Conservation (phyloP, 345 rosid genomes). For the Syzygium jambos region DNA sequence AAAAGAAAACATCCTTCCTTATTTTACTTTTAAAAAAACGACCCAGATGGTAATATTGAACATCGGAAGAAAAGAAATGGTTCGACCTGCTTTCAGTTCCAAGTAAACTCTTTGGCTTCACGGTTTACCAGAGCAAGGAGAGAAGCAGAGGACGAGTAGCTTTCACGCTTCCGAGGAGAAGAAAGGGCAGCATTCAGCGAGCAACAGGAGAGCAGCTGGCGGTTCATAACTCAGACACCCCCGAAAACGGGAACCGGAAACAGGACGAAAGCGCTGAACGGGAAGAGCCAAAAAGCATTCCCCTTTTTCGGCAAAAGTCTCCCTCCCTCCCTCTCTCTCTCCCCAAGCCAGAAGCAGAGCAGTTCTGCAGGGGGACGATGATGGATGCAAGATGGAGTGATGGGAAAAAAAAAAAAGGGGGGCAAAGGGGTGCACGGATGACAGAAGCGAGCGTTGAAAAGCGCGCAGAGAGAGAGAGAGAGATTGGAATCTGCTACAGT, state of each 20-base stretch:
- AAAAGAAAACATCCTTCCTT: not conserved
- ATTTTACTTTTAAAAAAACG: not conserved
- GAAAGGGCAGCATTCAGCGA: not conserved
- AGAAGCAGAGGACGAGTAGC: not conserved
- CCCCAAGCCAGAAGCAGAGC: not conserved
- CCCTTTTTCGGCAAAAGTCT: not conserved
- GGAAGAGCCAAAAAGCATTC: not conserved
- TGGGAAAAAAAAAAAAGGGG: not conserved
- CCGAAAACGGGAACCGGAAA: not conserved
- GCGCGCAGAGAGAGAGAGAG: not conserved
- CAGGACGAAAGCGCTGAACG: not conserved
- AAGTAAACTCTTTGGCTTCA: not conserved
- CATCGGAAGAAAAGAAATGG: not conserved
- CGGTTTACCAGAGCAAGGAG: not conserved
- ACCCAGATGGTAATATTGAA: not conserved
- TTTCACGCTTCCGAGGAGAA: not conserved
- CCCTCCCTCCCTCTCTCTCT: not conserved
- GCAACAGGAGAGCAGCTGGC: not conserved
- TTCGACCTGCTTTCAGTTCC: not conserved
- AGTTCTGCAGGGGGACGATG: not conserved
- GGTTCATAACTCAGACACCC: not conserved
- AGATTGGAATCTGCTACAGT: conserved; percentile 12
- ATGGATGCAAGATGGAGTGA: not conserved
- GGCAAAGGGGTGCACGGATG: not conserved
- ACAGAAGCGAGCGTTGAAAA: not conserved